These are phyloP conservation scores for Malassezia psittaci DNA, from an alignment of 1,284 basidiomycete species.

Conservation along the genomic window DNA sequence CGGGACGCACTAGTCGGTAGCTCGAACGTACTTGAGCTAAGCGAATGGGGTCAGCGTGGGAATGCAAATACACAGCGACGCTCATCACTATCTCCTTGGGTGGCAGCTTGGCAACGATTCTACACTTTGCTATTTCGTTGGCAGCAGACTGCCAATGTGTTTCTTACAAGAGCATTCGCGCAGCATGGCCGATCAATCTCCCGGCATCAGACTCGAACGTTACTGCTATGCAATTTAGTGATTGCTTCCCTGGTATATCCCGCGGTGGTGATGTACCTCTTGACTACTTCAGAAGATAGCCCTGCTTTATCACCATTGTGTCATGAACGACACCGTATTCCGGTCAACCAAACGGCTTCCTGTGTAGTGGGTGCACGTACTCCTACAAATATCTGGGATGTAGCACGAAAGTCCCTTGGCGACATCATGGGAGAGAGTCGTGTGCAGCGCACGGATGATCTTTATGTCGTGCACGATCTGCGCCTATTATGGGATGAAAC, in stretches of 20 bases:
- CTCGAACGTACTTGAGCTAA: neutral
- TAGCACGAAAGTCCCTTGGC: constrained; percentile 2
- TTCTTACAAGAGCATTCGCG: constrained; percentile 2
- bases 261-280: constrained; percentile 43
- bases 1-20: neutral
- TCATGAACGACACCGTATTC: constrained; percentile 6
- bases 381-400: constrained; percentile 16
- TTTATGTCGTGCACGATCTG: constrained; percentile 30
- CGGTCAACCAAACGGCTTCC: neutral
- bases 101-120: neutral
- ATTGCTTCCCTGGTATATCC: constrained; percentile 81
- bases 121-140: neutral
- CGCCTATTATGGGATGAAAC: constrained; percentile 46
- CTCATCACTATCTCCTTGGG: neutral
- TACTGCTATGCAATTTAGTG: constrained; percentile 82
- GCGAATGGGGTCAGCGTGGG: neutral
- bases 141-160: neutral
- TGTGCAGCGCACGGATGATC: constrained; percentile 1
- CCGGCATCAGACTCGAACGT: constrained; percentile 74
- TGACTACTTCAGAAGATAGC: constrained; percentile 15
- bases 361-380: constrained; percentile 10
- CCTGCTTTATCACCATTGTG: constrained; percentile 4
- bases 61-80: neutral
- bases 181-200: constrained; percentile 38
- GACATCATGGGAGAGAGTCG: constrained; percentile 6